Conservation (phyloP, 768 basidiomycete species). For the Paxillus rubicundulus region DNA sequence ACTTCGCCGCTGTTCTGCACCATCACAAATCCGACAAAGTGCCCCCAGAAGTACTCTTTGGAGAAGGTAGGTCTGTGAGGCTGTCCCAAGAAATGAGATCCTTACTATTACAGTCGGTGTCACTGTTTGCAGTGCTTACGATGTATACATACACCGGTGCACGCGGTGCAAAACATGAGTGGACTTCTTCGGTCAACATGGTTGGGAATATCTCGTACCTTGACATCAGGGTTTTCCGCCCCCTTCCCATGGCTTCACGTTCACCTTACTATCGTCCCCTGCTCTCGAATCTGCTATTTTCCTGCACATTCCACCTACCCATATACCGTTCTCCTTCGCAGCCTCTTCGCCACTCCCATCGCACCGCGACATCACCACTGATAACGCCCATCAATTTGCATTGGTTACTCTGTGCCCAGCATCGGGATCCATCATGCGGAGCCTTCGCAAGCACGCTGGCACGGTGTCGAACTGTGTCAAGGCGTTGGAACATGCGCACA, state of each 20-base stretch:
- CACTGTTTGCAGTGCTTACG: neutral
- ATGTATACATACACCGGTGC: constrained; percentile 13
- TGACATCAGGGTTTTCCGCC: neutral
- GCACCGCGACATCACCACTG: neutral
- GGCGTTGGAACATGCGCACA: neutral
- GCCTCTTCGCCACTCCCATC: constrained; percentile 12
- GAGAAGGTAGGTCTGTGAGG: too few relatives aligned
- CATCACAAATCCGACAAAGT: too few relatives aligned
- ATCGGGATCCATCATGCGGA: neutral
- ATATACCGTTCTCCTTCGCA: neutral
- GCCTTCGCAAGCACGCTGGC: neutral
- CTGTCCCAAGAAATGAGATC: too few relatives aligned
- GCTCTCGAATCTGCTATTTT: constrained; percentile 8
- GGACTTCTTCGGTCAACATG: constrained; percentile 3
- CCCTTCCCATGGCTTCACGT: constrained; percentile 1
- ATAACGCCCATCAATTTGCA: neutral
- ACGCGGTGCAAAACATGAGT: constrained; percentile 12
- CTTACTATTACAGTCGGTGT: too few relatives aligned
- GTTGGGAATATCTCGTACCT: constrained; percentile 12
- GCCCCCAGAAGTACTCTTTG: too few relatives aligned
- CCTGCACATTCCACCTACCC: constrained; percentile 17
- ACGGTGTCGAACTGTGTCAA: neutral
- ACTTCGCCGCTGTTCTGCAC: too few relatives aligned
- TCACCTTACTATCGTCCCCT: constrained; percentile 10
- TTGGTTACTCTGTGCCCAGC: neutral